phyloP scores from a whole-genome alignment of 179 eudicot genomes.

The Nepenthes alata region DNA sequence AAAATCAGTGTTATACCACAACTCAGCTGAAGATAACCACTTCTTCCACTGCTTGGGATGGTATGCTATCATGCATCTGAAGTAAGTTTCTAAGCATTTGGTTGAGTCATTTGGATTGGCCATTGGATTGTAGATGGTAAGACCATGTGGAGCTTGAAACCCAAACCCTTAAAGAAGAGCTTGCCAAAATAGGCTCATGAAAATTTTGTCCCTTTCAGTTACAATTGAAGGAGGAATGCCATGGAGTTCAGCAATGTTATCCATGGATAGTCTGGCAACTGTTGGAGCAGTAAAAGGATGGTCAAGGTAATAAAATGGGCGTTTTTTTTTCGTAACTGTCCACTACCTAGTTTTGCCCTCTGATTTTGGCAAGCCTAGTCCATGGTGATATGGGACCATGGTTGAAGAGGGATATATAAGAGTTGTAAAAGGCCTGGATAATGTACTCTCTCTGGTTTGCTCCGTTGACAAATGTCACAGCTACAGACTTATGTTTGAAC shows the following conservation, averaged over 20 bases:
- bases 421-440: constrained; percentile 1
- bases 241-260: background rate
- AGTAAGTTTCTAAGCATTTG: constrained; percentile 4
- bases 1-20: constrained; percentile 6
- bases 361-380: constrained; percentile 1
- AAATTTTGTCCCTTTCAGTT: background rate
- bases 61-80: constrained; percentile 4
- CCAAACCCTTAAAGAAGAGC: background rate
- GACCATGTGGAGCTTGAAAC: background rate
- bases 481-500: background rate
- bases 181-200: background rate
- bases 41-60: background rate
- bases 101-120: constrained; percentile 6
- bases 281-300: background rate
- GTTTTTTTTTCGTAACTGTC: background rate
- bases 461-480: background rate
- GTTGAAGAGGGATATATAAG: background rate
- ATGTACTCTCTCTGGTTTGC: background rate
- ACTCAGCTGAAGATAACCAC: constrained; percentile 5
- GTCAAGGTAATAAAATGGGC: background rate
- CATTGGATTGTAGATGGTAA: constrained; percentile 10
- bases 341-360: background rate
- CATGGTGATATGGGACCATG: constrained; percentile 3
- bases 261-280: background rate
- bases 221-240: background rate